Evolutionary conservation across 352 stramenopile genomes (phyloP).

Genomic region (Discostella stelligera): DNA sequence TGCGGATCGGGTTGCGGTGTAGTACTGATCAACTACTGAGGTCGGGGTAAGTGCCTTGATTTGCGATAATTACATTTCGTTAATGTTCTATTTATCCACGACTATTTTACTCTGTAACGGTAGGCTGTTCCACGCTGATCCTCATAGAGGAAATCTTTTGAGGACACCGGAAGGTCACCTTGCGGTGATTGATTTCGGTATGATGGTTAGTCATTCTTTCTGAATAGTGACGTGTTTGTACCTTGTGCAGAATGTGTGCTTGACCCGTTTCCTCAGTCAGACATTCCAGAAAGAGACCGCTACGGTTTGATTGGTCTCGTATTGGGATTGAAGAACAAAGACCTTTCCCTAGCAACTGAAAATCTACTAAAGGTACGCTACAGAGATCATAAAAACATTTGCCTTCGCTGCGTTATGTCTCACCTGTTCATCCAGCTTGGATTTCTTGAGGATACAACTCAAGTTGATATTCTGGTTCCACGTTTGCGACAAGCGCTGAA

Average conservation of each 20-base stretch:
- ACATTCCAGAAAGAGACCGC: conserved; percentile 74
- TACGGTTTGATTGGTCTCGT: conserved; percentile 81
- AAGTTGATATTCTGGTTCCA: conserved; percentile 76
- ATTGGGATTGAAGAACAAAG: conserved; percentile 80
- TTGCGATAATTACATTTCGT: too few relatives aligned
- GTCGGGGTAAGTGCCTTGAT: conserved; percentile 54
- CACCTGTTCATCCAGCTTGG: conserved; percentile 53
- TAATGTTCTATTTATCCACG: not conserved
- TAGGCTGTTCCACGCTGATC: conserved; percentile 72
- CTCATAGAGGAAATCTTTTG: conserved; percentile 81
- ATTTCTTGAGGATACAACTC: conserved; percentile 76
- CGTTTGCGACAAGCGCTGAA: conserved; percentile 66
- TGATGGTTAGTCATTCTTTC: conserved; percentile 71
- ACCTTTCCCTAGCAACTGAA: conserved; percentile 74
- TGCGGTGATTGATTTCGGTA: conserved; percentile 86
- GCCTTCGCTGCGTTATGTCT: conserved; percentile 14
- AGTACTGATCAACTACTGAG: conserved; percentile 84
- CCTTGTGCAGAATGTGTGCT: not conserved
- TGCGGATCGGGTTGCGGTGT: conserved; percentile 83
- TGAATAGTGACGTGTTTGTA: not conserved
- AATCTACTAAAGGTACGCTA: conserved; percentile 73
- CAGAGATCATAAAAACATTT: conserved; percentile 2
- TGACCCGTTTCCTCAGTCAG: conserved; percentile 11
- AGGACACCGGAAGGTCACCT: conserved; percentile 74
- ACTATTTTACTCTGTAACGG: not conserved